phyloP scores from a whole-genome alignment of 179 eudicot genomes.

The Amaranthus tricolor region DNA sequence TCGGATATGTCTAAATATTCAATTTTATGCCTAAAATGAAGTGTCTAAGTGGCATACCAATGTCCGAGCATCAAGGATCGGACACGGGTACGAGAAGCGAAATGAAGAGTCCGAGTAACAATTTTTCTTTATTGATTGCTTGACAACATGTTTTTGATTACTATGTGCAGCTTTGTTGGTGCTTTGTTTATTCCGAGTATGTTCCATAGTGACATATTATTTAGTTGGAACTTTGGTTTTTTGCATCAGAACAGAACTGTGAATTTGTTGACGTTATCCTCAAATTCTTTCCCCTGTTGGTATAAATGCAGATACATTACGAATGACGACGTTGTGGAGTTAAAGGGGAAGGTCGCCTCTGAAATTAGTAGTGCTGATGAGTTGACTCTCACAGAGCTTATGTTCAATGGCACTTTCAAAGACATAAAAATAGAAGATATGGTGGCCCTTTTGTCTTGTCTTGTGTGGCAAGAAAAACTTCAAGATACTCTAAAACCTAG shows the following conservation, averaged over 20 bases:
- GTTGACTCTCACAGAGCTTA: slow-evolving; percentile 85
- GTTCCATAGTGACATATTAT: neutral
- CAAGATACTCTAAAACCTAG: slow-evolving; percentile 89
- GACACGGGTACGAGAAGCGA: no score
- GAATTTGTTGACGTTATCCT: slow-evolving; percentile 4
- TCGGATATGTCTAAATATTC: no score
- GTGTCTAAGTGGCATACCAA: no score
- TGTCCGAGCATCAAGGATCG: no score
- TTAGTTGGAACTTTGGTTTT: neutral
- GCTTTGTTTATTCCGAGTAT: neutral
- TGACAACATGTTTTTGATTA: neutral
- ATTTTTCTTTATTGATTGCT: neutral
- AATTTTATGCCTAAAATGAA: no score
- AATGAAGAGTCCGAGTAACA: no score
- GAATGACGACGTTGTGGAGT: slow-evolving; percentile 85
- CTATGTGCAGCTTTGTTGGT: neutral
- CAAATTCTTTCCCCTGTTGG: neutral
- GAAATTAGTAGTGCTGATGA: slow-evolving; percentile 98
- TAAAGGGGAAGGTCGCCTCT: slow-evolving; percentile 95
- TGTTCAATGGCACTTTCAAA: slow-evolving; percentile 83
- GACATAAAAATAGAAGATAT: slow-evolving; percentile 84
- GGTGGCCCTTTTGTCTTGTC: slow-evolving; percentile 90
- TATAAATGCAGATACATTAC: slow-evolving; percentile 63
- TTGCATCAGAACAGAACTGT: neutral
- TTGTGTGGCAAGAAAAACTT: slow-evolving; percentile 98